Base-by-base conservation (phyloP, 768 basidiomycete species). In the Termitomyces sp. region DNA sequence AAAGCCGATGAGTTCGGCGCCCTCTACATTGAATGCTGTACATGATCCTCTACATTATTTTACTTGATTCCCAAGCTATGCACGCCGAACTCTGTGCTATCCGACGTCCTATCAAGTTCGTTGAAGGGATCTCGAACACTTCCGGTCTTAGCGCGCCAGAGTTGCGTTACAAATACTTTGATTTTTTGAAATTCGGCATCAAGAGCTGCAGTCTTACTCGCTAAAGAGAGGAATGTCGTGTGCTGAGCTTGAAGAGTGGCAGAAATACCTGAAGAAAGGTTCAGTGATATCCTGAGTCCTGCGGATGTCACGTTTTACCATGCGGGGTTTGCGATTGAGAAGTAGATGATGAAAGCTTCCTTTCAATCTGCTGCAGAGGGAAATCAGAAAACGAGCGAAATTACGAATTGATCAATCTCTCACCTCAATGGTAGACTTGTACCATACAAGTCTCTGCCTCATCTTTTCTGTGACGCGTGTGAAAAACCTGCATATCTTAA, bases 71-170 rank as follows among this genome's bases (percentile, higher is more conserved):
- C 72, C 64, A 86, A 70, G 55, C 79, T 72, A 55, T 73, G 69
- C 62, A 80, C 59, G 13, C 77, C 77, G 65, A 76, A 74, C 63
- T 82, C 81, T 36, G 68, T 67, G 50, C 65, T 68, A 50, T 66
- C 68, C 60, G 61, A 61, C 26, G 67, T 63, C 61, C 72, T 74
- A 61, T 76, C 75, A 46, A 72, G 66, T 43, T 77, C 76, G 56
- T 86, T 84, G 68, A 93, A 94, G 8, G 92, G 92, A 69, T 93
- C 91, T 59, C 91, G 77, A 71, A 87, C 85, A 65, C 90, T 93
- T 33, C 91, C 91, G 16, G 88, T 93, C 70, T 86, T 85, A 18
- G 82, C 77, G 13, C 88, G 83, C 89, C 89, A 93, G 6, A 91
- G 74, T 65, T 91, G 88, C 0, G 87, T 88, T 63, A 91, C 92